Base-by-base conservation (phyloP, 805 yeast genomes). In the Yamadazyma tumulicola region DNA sequence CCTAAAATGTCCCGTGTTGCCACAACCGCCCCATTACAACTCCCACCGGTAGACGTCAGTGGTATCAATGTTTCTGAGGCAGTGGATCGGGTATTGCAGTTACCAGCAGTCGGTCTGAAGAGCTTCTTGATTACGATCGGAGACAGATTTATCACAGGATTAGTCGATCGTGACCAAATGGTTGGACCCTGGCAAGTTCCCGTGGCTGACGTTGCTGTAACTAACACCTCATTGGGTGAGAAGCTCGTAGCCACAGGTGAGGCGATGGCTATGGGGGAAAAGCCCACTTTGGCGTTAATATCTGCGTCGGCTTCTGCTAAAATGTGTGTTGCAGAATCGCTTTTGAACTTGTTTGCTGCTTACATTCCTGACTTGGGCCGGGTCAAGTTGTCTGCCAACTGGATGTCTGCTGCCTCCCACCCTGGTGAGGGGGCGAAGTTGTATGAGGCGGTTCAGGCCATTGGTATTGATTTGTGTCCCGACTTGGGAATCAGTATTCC, bases 171-270 rank as follows among this genome's bases (percentile, higher is more conserved):
- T 58, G 98, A 93, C 60, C 98, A 93, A 68, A 81, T 89, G 81
- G 97, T 93, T 41, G 98, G 98, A 25, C 97, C 97, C 55, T 93
- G 97, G 97, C 99, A 93, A 71, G 93, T 85, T 7, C 98, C 99
- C 31, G 97, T 93, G 20, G 93, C 97, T 12, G 97, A 93, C 57
- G 97, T 89, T 36, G 97, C 96, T 65, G 96, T 93, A 35, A 89
- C 97, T 16, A 83, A 84, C 40, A 81, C 97, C 0, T 84, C 96
- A 1, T 71, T 87, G 33, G 96, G 96, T 54, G 83, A 79, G 34
- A 69, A 72, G 5, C 57, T 83, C 33, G 60, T 81, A 42, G 46
- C 64, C 3, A 81, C 94, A n/a, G 99, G 99, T 70, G 99, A 93
- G 67, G 96, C 97, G 6, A 66, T 93, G 65, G 89, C 97, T 2